Base-by-base conservation (phyloP, 352 stramenopile genomes). In the Pythium periplocum region DNA sequence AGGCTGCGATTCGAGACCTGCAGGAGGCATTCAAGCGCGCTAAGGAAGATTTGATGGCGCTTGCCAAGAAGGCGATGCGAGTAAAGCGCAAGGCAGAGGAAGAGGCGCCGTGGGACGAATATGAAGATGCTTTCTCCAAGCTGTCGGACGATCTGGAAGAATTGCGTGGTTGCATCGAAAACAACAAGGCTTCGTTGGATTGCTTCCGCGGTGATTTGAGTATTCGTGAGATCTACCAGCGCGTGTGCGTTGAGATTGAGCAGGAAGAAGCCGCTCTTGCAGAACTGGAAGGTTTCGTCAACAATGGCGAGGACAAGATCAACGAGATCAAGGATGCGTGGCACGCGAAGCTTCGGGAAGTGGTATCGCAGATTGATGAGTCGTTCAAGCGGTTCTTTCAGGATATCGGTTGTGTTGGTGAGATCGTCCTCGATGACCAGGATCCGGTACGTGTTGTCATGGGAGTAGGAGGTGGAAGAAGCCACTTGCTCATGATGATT, bases 381-480 rank as follows among this genome's bases (percentile, higher is more conserved):
- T 92, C 82, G 12, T 95, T 95, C 53, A 78, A 83, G 41, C 69
- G 89, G 39, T 95, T 88, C 42, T 95, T 95, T 59, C 65, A 72
- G 48, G 82, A 94, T 45, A 92, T 95, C 53, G 86, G 86, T 5
- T 93, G 84, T 54, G 79, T 94, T 7, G 86, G 86, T 36, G 85
- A 95, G 61, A 81, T 95, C 37, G 53, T 87, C 12, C 59, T 95
- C 3, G 78, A 93, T 39, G 78, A 90, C 55, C 67, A 86, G 34
- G 75, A 93, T 36, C n/a, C 62, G 46, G 78, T 89, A 61, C 45
- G 65, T 61, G 17, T 26, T 26, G 17, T 26, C 17, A 26, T 26
- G 17, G 17, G 17, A 26, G 17, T 26, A 26, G 17, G 17, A 26
- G 17, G 17, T 26, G 17, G 17, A 26, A 26, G 17, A 26, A 26